Evolutionary conservation across 2,329 filamentous ascomycete species (phyloP).

Genomic region (Botrytis byssoidea): DNA sequence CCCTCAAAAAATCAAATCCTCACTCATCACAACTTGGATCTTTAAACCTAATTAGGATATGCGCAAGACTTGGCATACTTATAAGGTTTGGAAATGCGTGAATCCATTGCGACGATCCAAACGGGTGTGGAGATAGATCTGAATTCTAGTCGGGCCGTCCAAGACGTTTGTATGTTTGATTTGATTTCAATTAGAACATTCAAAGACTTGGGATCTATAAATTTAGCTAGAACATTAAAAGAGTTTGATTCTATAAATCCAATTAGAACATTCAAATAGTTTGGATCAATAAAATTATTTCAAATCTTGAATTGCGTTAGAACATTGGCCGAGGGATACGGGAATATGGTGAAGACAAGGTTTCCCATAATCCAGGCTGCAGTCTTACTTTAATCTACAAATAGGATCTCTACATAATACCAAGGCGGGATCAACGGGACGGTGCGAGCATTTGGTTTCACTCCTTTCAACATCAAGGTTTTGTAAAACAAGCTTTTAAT

Average conservation of each 20-base stretch:
- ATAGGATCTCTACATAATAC: background rate
- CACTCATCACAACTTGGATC: background rate
- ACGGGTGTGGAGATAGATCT: background rate
- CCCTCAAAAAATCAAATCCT: too few species aligned
- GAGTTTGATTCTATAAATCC: background rate
- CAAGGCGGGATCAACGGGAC: conserved; percentile 7
- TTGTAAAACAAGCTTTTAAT: conserved; percentile 10
- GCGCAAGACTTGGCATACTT: background rate
- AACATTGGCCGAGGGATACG: background rate
- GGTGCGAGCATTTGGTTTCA: background rate
- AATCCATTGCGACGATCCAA: background rate
- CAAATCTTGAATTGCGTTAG: background rate
- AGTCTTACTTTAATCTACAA: background rate
- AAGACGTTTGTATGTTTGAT: background rate
- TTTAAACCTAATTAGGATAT: background rate
- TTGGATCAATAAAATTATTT: background rate
- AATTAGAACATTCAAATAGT: background rate
- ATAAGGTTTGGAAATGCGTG: background rate
- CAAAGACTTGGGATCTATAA: too few species aligned
- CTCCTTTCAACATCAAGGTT: background rate
- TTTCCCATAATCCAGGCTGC: background rate
- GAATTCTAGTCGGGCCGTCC: background rate
- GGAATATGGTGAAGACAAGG: background rate
- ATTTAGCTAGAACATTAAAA: fast-evolving
- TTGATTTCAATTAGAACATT: background rate